Evolutionary conservation across 176 grass and related monocot species (phyloP).

Genomic region (Ensete ventricosum): DNA sequence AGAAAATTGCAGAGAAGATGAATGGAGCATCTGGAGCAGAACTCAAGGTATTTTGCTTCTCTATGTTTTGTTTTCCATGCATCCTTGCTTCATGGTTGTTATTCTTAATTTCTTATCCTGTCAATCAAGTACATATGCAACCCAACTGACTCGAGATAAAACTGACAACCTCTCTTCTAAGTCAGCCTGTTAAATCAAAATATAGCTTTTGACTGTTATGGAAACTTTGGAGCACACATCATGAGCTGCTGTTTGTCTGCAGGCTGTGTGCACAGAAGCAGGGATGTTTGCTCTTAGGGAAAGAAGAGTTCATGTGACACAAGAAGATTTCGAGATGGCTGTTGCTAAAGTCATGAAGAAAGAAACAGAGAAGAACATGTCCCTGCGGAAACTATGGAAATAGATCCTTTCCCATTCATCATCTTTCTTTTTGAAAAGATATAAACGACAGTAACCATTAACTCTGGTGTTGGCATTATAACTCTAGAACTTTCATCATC

Average conservation of each 20-base stretch:
- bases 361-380: constrained; percentile 70
- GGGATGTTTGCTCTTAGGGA: constrained; percentile 75
- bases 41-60: constrained; percentile 63
- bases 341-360: constrained; percentile 81
- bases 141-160: too few species aligned
- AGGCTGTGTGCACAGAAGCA: constrained; percentile 72
- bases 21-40: constrained; percentile 95
- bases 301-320: constrained; percentile 63
- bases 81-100: neutral
- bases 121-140: neutral
- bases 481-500: too few species aligned
- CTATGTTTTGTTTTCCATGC: neutral
- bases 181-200: neutral
- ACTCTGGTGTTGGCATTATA: neutral
- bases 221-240: neutral
- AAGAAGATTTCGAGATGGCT: constrained; percentile 77
- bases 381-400: constrained; percentile 76
- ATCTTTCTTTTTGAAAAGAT: neutral
- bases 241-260: constrained; percentile 4
- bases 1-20: constrained; percentile 97
- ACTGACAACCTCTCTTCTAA: too few species aligned
- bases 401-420: constrained; percentile 2
- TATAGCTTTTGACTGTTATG: neutral
- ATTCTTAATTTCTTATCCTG: neutral
- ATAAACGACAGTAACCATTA: neutral